Percentiles rank a stretch among this genome's conserved stretches.
Conservation (phyloP, 2,329 filamentous ascomycete species). For the Thelonectria blattea region DNA sequence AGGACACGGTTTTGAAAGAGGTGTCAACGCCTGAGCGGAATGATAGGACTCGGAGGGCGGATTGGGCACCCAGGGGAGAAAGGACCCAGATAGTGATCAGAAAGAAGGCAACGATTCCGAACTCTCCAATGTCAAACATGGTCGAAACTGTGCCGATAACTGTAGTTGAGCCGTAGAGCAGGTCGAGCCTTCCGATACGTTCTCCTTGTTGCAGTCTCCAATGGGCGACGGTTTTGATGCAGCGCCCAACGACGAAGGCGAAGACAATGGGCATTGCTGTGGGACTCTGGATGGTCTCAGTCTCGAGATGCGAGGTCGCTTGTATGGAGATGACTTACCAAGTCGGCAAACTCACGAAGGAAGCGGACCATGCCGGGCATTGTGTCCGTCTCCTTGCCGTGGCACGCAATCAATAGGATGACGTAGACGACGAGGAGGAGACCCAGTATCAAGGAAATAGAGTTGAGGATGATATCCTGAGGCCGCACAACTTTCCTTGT, state of each 20-base stretch:
- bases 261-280: conserved; percentile 17
- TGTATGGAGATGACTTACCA: neutral
- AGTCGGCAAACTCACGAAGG: conserved; percentile 8
- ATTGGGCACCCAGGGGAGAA: conserved; percentile 15
- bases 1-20: neutral
- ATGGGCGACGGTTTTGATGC: conserved; percentile 12
- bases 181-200: conserved; percentile 9
- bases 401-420: conserved; percentile 1
- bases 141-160: conserved; percentile 13
- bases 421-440: conserved; percentile 12
- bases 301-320: no score
- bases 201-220: conserved; percentile 21
- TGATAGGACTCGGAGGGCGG: conserved; percentile 13
- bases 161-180: conserved; percentile 15
- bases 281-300: conserved; percentile 1
- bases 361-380: conserved; percentile 8
- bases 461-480: conserved; percentile 1
- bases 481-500: neutral
- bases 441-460: neutral
- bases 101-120: neutral
- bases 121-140: conserved; percentile 11
- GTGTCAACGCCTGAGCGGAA: neutral
- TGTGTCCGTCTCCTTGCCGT: neutral
- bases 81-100: conserved; percentile 3
- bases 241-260: conserved; percentile 15